Base-by-base conservation (phyloP, 257 asterid species). In the Solanum virginianum region DNA sequence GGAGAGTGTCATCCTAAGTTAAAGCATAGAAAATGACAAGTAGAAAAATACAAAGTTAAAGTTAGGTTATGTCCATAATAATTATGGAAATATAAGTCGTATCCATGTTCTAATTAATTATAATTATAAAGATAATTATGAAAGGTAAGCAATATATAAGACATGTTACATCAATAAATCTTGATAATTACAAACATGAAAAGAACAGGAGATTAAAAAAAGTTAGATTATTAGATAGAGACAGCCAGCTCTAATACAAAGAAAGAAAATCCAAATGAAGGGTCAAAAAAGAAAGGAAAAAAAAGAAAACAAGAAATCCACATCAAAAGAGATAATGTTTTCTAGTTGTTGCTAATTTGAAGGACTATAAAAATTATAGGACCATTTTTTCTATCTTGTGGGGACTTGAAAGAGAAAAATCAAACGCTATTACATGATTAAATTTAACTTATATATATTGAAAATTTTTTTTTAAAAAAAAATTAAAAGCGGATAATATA, bases 201-300 rank as follows among this genome's bases (percentile, higher is more conserved):
- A 87, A 82, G 83, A 32, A 63, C 55, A 59, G 29, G 43, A 63
- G 57, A 47, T 59, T 59, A 2, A 26, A 41, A 5, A 15, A 6
- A 45, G 80, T 41, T 74, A 47, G 81, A 74, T 74, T 74, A 89
- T 88, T 86, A 90, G 93, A 89, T 87, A 87, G 80, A 88, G 90
- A 87, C 91, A 86, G 17, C 86, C 88, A 54, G 70, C 70, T 70
- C 41, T 80, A 29, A 32, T 32, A 57, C 55, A 85, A 69, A 29
- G 68, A 80, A 82, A 85, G 87, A 85, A 86, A 85, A 83, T 89
- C 87, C 94, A 89, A 92, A 86, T 85, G 84, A 90, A 80, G 86
- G 83, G 92, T 92, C 93, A 89, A 90, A 87, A 88, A 86, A 88
- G 87, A 89, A 13, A 20, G n/a, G 84, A 85, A 89, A 86, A 86